Evolutionary conservation across 306 rosid species (phyloP), one percentile per base, ranked within the genome.

Genomic region (Dicorynia guianensis): DNA sequence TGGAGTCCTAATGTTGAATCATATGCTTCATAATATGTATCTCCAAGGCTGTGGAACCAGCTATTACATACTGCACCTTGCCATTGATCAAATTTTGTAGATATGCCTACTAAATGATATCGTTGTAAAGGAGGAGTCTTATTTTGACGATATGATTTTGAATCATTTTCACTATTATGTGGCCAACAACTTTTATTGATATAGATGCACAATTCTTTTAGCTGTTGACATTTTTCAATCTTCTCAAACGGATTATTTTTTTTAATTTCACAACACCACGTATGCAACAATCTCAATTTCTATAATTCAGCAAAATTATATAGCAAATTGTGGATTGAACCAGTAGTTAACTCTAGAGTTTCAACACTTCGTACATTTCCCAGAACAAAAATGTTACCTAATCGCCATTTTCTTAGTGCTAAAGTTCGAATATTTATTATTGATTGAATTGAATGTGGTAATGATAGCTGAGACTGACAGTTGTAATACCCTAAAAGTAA

Each of bases 341-440:
- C 6, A 1, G 0, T 0, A 17, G 0, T 2, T 2, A 61, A 7
- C 11, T 39, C 44, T 0, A 61, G 44, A 14, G 0, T 2, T 47
- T 61, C 67, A 2, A 61, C 25, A 3, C 67, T 35, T 0, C 1
- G 36, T 35, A 61, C 0, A 11, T 10, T 35, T 61, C 25, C 46
- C 20, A 61, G 0, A 34, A 39, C 3, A 35, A 47, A 35, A 11
- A 61, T 0, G 13, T 62, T 30, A 39, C 0, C 47, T 8, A 62
- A 62, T 7, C 6, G 0, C 13, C 48, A 62, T 0, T 0, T 0
- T 3, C 4, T 0, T 5, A 62, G 7, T 0, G 1, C 0, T n/a
- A 62, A 1, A 42, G 13, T 3, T 1, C 2, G 49, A 38, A 62
- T 43, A 38, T 38, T 62, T 15, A 15, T 17, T 4, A 62, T 15